phyloP scores from a whole-genome alignment of 495 filamentous ascomycete species.

The Aspergillus kassunensis region DNA sequence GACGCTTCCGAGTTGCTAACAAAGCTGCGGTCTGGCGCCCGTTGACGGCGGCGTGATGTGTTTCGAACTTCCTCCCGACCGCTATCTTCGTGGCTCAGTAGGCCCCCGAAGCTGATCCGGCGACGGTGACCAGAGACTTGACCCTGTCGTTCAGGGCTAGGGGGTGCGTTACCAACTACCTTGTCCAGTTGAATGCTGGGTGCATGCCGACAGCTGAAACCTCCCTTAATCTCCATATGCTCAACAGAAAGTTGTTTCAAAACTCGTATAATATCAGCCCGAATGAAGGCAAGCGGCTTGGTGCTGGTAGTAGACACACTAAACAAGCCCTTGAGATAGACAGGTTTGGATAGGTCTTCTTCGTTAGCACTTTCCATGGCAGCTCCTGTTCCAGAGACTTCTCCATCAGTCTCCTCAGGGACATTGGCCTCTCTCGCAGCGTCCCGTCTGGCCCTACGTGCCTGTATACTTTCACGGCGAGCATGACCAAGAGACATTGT shows the following conservation, averaged over 20 bases:
- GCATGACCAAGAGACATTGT: constrained; percentile 90
- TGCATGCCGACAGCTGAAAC: constrained; percentile 81
- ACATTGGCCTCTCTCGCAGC: constrained; percentile 66
- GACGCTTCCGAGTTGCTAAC: constrained; percentile 73
- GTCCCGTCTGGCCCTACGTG: constrained; percentile 65
- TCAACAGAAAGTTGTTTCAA: constrained; percentile 83
- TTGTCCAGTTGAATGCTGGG: constrained; percentile 86
- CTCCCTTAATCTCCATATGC: constrained; percentile 86
- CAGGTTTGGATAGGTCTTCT: constrained; percentile 71
- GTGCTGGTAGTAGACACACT: constrained; percentile 95
- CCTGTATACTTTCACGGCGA: constrained; percentile 85
- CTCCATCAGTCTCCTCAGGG: constrained; percentile 72
- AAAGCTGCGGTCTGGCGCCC: constrained; percentile 64
- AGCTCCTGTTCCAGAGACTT: constrained; percentile 43
- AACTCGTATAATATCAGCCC: constrained; percentile 88
- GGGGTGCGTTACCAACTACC: constrained; percentile 54
- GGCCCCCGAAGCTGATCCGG: constrained; percentile 77
- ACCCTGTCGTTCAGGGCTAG: constrained; percentile 51
- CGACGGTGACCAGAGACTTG: constrained; percentile 60
- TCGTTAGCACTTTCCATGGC: constrained; percentile 52
- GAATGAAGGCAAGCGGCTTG: constrained; percentile 78
- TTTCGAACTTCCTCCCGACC: constrained; percentile 35
- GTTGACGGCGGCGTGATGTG: constrained; percentile 31
- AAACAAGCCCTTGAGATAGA: constrained; percentile 96
- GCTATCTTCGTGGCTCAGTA: constrained; percentile 61